Base-by-base conservation (phyloP, 352 stramenopile genomes). In the Peronospora belbahrii region DNA sequence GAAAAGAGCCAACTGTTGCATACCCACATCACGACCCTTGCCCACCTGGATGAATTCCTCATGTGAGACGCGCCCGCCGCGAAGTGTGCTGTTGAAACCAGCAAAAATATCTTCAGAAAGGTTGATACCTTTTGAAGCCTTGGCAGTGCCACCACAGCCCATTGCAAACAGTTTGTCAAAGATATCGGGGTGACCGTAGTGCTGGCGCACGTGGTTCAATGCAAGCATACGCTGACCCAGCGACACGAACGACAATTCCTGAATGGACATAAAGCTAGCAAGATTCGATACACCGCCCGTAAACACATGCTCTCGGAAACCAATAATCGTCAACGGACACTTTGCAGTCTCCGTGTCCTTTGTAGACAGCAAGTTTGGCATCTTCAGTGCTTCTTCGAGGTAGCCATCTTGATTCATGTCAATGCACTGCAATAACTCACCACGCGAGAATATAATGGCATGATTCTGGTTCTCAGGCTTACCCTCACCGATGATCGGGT, bases 1-100 rank as follows among this genome's bases (percentile, higher is more conserved):
- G 64, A 99, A 99, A 40, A 98, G 85, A 60, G 96, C 96, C 40
- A 98, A 87, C 60, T 99, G 96, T 59, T 97, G 96, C 92, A 98
- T 98, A 59, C 96, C 96, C 10, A 99, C 96, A 91, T 99, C 96
- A 69, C 96, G 88, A 66, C 96, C 96, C 75, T 99, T 99, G 55
- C 96, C 96, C 11, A 89, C 78, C 39, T 93, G 82, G 35, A 90
- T 87, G 30, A 89, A 90, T 52, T 93, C 82, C 56, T 88, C 76
- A 49, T 93, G 82, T 0, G 77, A 87, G 2, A 90, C 73, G 34
- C 61, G 67, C 5, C 82, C 82, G 33, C 82, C 82, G 48, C 82
- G 77, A 18, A 94, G 60, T 1, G 77, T 89, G 15, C 53, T 80
- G 67, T 91, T 91, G 50, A 91, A 94, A 70, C 82, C 82, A 25